Evolutionary conservation across 2,329 filamentous ascomycete genomes (phyloP).

Genomic region (Corinectria fuckeliana): DNA sequence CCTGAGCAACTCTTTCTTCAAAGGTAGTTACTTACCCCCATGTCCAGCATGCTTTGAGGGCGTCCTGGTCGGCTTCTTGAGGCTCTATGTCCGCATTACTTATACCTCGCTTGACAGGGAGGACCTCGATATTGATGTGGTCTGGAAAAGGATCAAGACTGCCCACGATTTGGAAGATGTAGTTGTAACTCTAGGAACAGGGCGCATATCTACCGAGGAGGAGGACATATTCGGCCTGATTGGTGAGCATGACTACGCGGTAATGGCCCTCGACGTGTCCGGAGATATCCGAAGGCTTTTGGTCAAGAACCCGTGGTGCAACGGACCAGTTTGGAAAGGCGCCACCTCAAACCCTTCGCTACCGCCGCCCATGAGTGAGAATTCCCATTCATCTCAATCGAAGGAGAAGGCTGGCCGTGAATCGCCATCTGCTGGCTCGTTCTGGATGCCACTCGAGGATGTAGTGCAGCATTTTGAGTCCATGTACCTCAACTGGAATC

Average conservation of each 20-base stretch:
- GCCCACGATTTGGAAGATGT: conserved; percentile 82
- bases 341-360: conserved; percentile 4
- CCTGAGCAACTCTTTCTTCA: conserved; percentile 94
- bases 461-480: conserved; percentile 93
- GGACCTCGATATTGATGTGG: conserved; percentile 74
- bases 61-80: neutral
- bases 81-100: conserved; percentile 2
- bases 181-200: conserved; percentile 88
- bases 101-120: conserved; percentile 58
- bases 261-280: conserved; percentile 75
- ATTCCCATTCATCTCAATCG: neutral
- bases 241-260: conserved; percentile 91
- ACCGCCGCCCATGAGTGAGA: neutral
- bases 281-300: conserved; percentile 72
- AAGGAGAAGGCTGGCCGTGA: neutral
- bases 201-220: conserved; percentile 76
- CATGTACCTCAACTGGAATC: conserved; percentile 97
- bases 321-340: conserved; percentile 76
- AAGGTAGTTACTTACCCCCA: conserved; percentile 52
- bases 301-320: conserved; percentile 95
- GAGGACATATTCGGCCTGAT: conserved; percentile 83
- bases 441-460: conserved; percentile 91
- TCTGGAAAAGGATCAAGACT: conserved; percentile 79
- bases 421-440: conserved; percentile 67
- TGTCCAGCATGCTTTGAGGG: neutral